These are phyloP conservation scores for Boletus smithii DNA, from an alignment of 1,284 basidiomycete species.

Conservation along the genomic window DNA sequence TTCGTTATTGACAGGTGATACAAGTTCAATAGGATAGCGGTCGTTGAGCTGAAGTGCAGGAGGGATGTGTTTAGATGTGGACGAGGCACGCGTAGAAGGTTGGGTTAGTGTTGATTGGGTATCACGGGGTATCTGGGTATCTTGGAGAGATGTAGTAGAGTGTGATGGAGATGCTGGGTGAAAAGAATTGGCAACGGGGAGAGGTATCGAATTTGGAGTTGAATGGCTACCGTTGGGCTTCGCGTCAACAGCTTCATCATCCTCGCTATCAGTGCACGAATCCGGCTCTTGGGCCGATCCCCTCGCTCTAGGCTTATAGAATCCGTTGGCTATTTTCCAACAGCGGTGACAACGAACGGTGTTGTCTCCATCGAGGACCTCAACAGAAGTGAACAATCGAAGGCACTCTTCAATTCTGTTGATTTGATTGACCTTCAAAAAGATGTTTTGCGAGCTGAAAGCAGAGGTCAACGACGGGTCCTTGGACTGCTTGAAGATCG, in stretches of 20 bases:
- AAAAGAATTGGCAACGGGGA: conserved; percentile 8
- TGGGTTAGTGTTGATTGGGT: conserved; percentile 25
- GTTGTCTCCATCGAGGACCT: conserved; percentile 90
- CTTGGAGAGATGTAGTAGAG: conserved; percentile 19
- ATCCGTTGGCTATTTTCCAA: conserved; percentile 82
- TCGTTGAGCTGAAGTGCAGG: conserved; percentile 33
- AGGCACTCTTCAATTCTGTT: conserved; percentile 61
- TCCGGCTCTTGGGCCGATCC: conserved; percentile 35
- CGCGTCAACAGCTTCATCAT: conserved; percentile 17
- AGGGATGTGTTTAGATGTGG: conserved; percentile 25
- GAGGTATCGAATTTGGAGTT: neutral
- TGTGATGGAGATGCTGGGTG: conserved; percentile 9
- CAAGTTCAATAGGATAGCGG: conserved; percentile 20
- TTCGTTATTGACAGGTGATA: conserved; percentile 11
- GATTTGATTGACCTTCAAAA: conserved; percentile 30
- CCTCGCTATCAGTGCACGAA: conserved; percentile 32
- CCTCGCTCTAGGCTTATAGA: conserved; percentile 39
- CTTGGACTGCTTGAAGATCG: conserved; percentile 42
- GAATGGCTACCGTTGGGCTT: neutral
- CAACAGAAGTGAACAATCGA: conserved; percentile 84
- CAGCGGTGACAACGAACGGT: conserved; percentile 90
- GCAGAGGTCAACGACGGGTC: conserved; percentile 14
- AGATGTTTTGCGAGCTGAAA: conserved; percentile 22
- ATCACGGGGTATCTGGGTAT: conserved; percentile 27
- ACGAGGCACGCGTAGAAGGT: conserved; percentile 27